Evolutionary conservation across 768 basidiomycete species (phyloP).

Genomic region (Lanmaoa pseudosensibilis): DNA sequence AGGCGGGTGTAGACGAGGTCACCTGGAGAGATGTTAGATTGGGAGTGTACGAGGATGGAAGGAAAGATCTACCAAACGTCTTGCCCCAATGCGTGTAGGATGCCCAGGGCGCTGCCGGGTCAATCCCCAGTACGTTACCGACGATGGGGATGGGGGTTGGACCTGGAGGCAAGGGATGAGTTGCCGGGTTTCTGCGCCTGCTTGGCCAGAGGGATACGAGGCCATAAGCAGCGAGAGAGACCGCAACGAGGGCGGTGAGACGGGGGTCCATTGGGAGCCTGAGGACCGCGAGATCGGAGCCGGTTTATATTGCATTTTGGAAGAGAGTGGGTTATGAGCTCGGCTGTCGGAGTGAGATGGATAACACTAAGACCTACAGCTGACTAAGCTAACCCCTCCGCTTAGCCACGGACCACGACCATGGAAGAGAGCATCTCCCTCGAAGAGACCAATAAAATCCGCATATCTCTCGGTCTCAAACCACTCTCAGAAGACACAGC

Average conservation of each 20-base stretch:
- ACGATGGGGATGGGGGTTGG: conserved; percentile 45
- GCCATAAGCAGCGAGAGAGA: conserved; percentile 5
- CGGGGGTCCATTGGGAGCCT: conserved; percentile 13
- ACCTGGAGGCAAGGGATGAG: conserved; percentile 45
- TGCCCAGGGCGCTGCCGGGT: conserved; percentile 30
- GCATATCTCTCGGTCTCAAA: conserved; percentile 90
- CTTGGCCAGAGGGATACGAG: conserved; percentile 8
- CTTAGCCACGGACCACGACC: conserved; percentile 8
- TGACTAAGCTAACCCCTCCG: conserved; percentile 12
- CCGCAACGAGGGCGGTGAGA: conserved; percentile 10
- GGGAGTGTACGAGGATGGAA: conserved; percentile 11
- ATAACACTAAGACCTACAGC: not conserved
- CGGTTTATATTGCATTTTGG: not conserved
- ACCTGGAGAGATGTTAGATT: conserved; percentile 19
- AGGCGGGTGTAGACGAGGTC: conserved; percentile 39
- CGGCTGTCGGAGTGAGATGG: conserved; percentile 6
- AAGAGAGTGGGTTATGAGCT: not conserved
- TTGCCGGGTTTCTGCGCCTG: not conserved
- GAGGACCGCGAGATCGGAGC: not conserved
- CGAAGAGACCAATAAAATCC: conserved; percentile 95
- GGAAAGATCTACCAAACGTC: conserved; percentile 25
- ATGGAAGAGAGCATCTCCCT: conserved; percentile 90
- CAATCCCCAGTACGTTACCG: conserved; percentile 31
- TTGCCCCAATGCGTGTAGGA: conserved; percentile 35
- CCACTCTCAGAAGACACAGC: conserved; percentile 83